Evolutionary conservation across 2,329 filamentous ascomycete genomes (phyloP), one percentile per base, ranked within the genome.

Genomic region (Fusarium sp.): DNA sequence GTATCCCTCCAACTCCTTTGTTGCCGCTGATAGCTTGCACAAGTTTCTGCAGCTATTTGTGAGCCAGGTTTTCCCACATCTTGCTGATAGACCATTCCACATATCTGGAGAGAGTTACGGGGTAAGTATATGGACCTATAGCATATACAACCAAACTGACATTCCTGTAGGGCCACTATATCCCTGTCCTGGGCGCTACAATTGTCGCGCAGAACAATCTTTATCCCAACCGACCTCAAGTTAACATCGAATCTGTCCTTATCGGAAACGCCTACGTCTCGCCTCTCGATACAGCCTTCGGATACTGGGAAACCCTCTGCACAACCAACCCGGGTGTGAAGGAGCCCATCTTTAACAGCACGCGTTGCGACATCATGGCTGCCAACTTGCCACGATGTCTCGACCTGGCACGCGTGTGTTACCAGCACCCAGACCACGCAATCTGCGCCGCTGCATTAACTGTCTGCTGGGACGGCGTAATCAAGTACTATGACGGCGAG

Each of bases 261-360:
- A 69, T 67, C 3, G 65, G 65, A 0, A 65, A 68, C n/a, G 65
- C 53, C 2, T 68, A 64, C 5, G 54, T 68, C 13, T 68, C 65
- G 1, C 65, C 62, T 0, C 5, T 68, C 4, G 65, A 68, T 11
- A 69, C 59, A 0, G 50, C 60, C 0, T 68, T 52, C 8, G 65
- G 65, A 22, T 68, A 68, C 24, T 68, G 64, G 49, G 65, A 68
- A 3, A 68, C 65, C 0, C 62, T 68, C 1, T 68, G 65, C 47
- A 68, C 58, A 2, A 66, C 65, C 0, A 65, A 65, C 5, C 60
- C 64, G 0, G 64, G 64, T 3, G 41, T 67, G 2, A 39, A 61
- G 0, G 26, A 51, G 13, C 64, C 64, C 2, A 1, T 63, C 0
- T 67, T 67, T n/a, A 67, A 67, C 28, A 55, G 46, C 5, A 68